Evolutionary conservation across 108 stramenopile genomes (phyloP).

Genomic region (Nitzschia sp.): DNA sequence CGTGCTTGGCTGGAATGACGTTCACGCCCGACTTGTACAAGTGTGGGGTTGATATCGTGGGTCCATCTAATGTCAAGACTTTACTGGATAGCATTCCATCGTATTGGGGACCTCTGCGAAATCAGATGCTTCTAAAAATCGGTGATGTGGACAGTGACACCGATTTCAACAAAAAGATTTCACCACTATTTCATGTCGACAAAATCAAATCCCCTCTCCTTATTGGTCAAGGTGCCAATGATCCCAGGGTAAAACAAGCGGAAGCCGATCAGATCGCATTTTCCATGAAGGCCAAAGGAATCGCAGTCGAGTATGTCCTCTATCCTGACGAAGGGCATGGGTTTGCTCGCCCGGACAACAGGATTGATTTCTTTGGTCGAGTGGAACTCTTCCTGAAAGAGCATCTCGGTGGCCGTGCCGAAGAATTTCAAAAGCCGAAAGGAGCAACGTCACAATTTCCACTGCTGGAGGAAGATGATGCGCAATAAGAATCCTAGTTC

Average conservation of each 20-base stretch:
- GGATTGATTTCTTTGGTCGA: slow-evolving; percentile 60
- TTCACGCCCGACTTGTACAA: slow-evolving; percentile 67
- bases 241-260: slow-evolving; percentile 66
- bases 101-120: slow-evolving; percentile 65
- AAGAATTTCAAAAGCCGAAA: slow-evolving; percentile 14
- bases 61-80: slow-evolving; percentile 66
- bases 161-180: slow-evolving; percentile 61
- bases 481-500: too few species aligned
- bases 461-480: slow-evolving; percentile 10
- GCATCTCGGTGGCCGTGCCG: slow-evolving; percentile 24
- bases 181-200: slow-evolving; percentile 66
- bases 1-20: slow-evolving; percentile 57
- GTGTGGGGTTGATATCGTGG: slow-evolving; percentile 71
- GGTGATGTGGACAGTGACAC: slow-evolving; percentile 65
- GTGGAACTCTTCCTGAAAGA: slow-evolving; percentile 32
- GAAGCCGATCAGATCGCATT: slow-evolving; percentile 73
- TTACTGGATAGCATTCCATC: slow-evolving; percentile 55
- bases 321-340: slow-evolving; percentile 76
- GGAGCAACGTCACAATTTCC: slow-evolving; percentile 27
- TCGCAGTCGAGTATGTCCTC: slow-evolving; percentile 65
- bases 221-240: slow-evolving; percentile 70
- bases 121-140: slow-evolving; percentile 58
- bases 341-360: slow-evolving; percentile 56
- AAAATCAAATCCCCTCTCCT: slow-evolving; percentile 64
- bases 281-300: slow-evolving; percentile 57